These are phyloP conservation scores for Phytopythium ostracodes DNA, from an alignment of 352 stramenopile genomes.

Conservation along the genomic window DNA sequence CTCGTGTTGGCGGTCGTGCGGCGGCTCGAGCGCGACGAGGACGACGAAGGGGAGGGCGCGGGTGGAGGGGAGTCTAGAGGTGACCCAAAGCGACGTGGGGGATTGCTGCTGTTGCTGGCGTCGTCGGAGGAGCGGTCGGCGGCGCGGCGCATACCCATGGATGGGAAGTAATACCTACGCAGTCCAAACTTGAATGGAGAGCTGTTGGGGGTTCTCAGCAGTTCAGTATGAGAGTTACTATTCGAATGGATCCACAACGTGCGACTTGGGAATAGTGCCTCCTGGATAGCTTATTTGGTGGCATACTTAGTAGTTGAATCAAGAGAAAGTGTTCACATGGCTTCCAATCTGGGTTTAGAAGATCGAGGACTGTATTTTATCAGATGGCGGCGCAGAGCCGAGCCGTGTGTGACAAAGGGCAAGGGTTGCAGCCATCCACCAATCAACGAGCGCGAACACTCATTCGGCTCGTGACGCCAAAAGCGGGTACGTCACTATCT, in stretches of 20 bases:
- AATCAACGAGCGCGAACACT: neutral
- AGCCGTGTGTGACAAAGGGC: neutral
- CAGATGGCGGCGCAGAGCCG: neutral
- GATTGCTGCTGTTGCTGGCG: neutral
- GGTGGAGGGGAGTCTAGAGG: neutral
- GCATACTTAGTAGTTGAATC: neutral
- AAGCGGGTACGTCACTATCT: neutral
- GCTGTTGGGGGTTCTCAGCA: neutral
- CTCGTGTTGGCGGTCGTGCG: slow-evolving; percentile 8
- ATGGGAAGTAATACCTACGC: neutral
- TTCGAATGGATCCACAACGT: neutral
- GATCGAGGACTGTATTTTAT: neutral
- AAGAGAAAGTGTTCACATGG: neutral
- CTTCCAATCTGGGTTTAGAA: neutral
- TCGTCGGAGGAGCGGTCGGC: neutral
- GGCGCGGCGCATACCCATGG: neutral
- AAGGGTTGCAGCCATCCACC: neutral
- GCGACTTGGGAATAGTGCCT: neutral
- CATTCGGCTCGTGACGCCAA: neutral
- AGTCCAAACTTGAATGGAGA: neutral
- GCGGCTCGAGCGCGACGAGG: slow-evolving; percentile 5
- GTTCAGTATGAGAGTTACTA: neutral
- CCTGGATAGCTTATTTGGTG: neutral
- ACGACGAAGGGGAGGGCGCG: neutral
- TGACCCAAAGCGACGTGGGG: neutral